Evolutionary conservation across 2,329 filamentous ascomycete genomes (phyloP).

Genomic region (Zasmidium cellare): DNA sequence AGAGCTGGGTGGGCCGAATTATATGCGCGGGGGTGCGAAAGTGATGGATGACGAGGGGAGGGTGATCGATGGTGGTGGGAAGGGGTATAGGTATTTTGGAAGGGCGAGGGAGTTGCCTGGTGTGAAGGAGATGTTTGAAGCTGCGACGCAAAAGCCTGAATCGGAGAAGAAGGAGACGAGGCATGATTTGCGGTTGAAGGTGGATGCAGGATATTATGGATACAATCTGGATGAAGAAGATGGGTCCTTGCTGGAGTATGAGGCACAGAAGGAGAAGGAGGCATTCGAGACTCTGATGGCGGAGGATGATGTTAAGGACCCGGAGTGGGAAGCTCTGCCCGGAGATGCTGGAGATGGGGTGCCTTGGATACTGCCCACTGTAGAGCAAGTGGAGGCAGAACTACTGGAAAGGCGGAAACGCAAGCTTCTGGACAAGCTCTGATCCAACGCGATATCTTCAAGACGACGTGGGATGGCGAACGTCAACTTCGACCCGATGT

Average conservation of each 20-base stretch:
- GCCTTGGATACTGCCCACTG: constrained; percentile 77
- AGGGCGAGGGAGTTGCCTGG: constrained; percentile 86
- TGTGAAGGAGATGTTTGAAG: constrained; percentile 94
- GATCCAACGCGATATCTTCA: not conserved
- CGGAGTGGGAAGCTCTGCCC: constrained; percentile 77
- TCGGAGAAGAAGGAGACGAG: constrained; percentile 63
- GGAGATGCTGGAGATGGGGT: constrained; percentile 83
- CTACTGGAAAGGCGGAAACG: constrained; percentile 81
- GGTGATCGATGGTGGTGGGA: constrained; percentile 67
- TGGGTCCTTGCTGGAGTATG: constrained; percentile 74
- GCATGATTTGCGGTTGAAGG: constrained; percentile 69
- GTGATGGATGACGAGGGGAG: constrained; percentile 57
- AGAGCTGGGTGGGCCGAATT: constrained; percentile 94
- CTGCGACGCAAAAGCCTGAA: constrained; percentile 60
- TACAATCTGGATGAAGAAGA: constrained; percentile 94
- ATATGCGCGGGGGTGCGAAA: constrained; percentile 69
- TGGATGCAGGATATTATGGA: constrained; percentile 94
- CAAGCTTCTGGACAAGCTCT: constrained; percentile 70
- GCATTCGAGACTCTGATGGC: constrained; percentile 68
- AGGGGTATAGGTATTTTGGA: constrained; percentile 93
- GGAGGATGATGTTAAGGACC: constrained; percentile 37
- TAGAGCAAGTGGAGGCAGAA: constrained; percentile 93
- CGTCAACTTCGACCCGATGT: not conserved
- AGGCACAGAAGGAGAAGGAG: constrained; percentile 79
- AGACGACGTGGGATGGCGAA: not conserved